Conservation (phyloP, 805 yeast genomes). For the Candida manassasensis region DNA sequence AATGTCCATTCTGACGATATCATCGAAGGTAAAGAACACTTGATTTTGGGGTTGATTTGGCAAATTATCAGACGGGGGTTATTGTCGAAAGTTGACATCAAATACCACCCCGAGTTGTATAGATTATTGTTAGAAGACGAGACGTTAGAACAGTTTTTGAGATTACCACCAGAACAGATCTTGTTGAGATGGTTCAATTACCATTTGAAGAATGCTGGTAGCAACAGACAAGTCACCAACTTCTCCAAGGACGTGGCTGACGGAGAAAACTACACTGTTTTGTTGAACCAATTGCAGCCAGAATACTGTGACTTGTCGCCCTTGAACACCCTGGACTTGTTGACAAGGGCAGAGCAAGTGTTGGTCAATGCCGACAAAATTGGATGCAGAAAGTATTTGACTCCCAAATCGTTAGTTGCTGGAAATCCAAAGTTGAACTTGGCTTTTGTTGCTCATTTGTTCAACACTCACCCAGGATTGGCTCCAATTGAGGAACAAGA, state of each 20-base stretch:
- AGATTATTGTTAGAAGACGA: slow-evolving; percentile 94
- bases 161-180: slow-evolving; percentile 97
- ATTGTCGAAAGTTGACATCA: slow-evolving; percentile 91
- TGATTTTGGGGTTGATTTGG: slow-evolving; percentile 90
- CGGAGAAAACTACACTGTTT: slow-evolving; percentile 91
- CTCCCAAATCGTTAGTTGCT: slow-evolving; percentile 87
- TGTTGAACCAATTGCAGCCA: slow-evolving; percentile 85
- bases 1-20: slow-evolving; percentile 96
- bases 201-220: slow-evolving; percentile 88
- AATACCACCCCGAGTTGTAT: slow-evolving; percentile 92
- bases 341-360: slow-evolving; percentile 82
- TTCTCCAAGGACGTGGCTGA: slow-evolving; percentile 86
- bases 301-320: slow-evolving; percentile 78
- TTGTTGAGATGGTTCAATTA: slow-evolving; percentile 95
- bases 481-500: slow-evolving; percentile 92
- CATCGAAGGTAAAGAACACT: slow-evolving; percentile 89
- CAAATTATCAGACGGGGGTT: slow-evolving; percentile 96
- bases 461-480: slow-evolving; percentile 94
- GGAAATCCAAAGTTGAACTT: slow-evolving; percentile 96
- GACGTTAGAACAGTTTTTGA: slow-evolving; percentile 91
- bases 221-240: slow-evolving; percentile 80
- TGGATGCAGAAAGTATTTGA: slow-evolving; percentile 89
- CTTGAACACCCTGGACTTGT: slow-evolving; percentile 67
- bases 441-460: slow-evolving; percentile 95
- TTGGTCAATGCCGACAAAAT: slow-evolving; percentile 83